Conservation (phyloP, 2,329 filamentous ascomycete species). For the Apiospora rasikravindrae region DNA sequence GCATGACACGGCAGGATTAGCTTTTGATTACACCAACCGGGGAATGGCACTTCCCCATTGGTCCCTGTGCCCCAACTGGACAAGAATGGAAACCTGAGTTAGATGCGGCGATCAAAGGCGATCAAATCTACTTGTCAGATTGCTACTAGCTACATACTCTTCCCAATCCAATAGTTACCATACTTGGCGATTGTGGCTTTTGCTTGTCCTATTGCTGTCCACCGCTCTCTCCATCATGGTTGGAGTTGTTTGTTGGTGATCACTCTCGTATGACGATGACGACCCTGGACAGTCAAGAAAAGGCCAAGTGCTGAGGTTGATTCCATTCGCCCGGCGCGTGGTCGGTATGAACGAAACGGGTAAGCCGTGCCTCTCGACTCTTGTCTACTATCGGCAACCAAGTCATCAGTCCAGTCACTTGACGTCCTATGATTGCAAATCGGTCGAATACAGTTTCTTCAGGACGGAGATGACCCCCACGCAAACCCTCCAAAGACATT, state of each 20-base stretch:
- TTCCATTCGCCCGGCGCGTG: conserved; percentile 10
- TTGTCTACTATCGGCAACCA: not conserved
- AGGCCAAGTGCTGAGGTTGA: not conserved
- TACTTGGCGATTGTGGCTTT: not conserved
- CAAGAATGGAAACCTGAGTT: not conserved
- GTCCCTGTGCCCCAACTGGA: not conserved
- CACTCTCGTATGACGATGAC: not conserved
- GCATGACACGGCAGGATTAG: conserved; percentile 1
- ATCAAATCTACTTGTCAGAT: not conserved
- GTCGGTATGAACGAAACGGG: conserved; percentile 1
- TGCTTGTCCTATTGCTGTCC: not conserved
- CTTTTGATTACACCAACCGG: not conserved
- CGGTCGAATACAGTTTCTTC: not conserved
- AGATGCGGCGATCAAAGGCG: not conserved
- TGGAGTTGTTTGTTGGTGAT: not conserved
- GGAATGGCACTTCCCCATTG: not conserved
- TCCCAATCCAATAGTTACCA: not conserved
- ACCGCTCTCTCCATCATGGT: not conserved
- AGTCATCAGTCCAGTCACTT: not conserved
- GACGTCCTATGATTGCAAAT: not conserved
- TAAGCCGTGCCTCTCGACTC: not conserved
- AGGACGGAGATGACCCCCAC: not conserved
- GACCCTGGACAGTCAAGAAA: not conserved
- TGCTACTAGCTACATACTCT: not conserved
- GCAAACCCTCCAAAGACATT: not conserved